A percentile compares a stretch with the other conserved stretches of the same genome.
Conservation (phyloP, 2,329 filamentous ascomycete species). For the Neodidymelliopsis sp. region DNA sequence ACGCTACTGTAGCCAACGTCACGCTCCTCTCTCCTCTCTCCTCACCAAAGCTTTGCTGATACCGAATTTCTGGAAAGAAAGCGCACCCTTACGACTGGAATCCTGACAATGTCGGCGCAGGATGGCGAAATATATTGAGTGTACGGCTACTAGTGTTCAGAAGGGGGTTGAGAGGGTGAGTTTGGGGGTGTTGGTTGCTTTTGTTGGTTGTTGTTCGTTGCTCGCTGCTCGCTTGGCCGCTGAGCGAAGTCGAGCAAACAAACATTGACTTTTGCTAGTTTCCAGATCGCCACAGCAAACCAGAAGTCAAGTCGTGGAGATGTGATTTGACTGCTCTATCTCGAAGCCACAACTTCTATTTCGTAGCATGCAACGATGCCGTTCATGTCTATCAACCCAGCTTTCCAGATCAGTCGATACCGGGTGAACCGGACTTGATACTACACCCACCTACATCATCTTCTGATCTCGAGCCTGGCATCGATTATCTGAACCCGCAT, state of each 20-base stretch:
- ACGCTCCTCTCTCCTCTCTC: slow-evolving; percentile 7
- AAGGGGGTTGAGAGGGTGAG: slow-evolving; percentile 34
- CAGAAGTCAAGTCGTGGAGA: slow-evolving; percentile 47
- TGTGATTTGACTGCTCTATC: slow-evolving; percentile 58
- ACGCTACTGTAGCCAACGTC: slow-evolving; percentile 19
- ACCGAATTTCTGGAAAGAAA: neutral
- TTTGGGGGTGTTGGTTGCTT: too few species aligned
- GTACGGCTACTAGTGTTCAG: slow-evolving; percentile 36
- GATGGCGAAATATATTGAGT: slow-evolving; percentile 31
- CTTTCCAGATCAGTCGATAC: slow-evolving; percentile 53
- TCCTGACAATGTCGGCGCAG: slow-evolving; percentile 4
- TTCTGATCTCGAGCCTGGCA: slow-evolving; percentile 29
- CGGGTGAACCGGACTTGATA: slow-evolving; percentile 46
- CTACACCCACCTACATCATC: slow-evolving; percentile 50
- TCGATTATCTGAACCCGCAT: slow-evolving; percentile 51
- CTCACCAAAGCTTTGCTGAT: slow-evolving; percentile 1
- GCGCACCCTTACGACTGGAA: neutral
- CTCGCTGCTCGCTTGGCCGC: slow-evolving; percentile 1
- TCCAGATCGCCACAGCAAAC: slow-evolving; percentile 15
- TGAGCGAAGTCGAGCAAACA: neutral
- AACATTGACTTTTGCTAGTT: slow-evolving; percentile 19
- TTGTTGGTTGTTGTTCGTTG: too few species aligned
- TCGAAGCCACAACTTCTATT: slow-evolving; percentile 56
- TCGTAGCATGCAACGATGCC: slow-evolving; percentile 52
- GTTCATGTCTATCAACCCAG: slow-evolving; percentile 55